These are phyloP conservation scores for Hymenoscyphus linearis DNA, from an alignment of 2,329 filamentous ascomycete genomes.

Conservation along the genomic window DNA sequence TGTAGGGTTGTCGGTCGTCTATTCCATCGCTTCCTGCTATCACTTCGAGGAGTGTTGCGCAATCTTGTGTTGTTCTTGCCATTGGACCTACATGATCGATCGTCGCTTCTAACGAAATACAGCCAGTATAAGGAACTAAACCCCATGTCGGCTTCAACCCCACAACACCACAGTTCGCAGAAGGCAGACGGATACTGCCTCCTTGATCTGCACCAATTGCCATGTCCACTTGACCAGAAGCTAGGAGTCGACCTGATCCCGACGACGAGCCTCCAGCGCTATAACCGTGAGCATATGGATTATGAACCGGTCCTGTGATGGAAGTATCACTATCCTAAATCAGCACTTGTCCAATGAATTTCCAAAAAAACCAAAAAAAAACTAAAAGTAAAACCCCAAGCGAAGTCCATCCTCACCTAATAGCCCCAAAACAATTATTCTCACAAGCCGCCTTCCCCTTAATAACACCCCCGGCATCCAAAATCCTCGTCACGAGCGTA, in stretches of 20 bases:
- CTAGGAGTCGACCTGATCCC: conserved; percentile 43
- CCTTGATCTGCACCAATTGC: conserved; percentile 31
- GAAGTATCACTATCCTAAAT: conserved; percentile 17
- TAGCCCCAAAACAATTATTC: conserved; percentile 26
- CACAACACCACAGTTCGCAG: conserved; percentile 24
- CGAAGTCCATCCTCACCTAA: no score
- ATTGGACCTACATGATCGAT: conserved; percentile 47
- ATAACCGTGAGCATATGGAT: conserved; percentile 41
- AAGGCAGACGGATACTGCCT: conserved; percentile 24
- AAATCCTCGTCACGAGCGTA: conserved; percentile 20
- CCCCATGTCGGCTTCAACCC: conserved; percentile 27
- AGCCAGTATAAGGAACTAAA: conserved; percentile 27
- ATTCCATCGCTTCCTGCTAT: conserved; percentile 45
- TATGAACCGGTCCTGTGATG: conserved; percentile 32
- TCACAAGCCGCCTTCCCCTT: conserved; percentile 25
- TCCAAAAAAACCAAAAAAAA: not conserved
- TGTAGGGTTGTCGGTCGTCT: conserved; percentile 40
- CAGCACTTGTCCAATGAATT: not conserved
- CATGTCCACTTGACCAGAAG: conserved; percentile 38
- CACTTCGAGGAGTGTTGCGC: conserved; percentile 39
- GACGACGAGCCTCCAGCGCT: conserved; percentile 45
- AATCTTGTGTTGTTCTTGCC: conserved; percentile 36
- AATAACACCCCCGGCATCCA: conserved; percentile 22
- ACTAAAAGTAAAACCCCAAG: no score
- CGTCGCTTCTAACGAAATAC: conserved; percentile 45